These are phyloP conservation scores for Trypanosoma scelopori DNA, from an alignment of 208 protist species.

Conservation along the genomic window DNA sequence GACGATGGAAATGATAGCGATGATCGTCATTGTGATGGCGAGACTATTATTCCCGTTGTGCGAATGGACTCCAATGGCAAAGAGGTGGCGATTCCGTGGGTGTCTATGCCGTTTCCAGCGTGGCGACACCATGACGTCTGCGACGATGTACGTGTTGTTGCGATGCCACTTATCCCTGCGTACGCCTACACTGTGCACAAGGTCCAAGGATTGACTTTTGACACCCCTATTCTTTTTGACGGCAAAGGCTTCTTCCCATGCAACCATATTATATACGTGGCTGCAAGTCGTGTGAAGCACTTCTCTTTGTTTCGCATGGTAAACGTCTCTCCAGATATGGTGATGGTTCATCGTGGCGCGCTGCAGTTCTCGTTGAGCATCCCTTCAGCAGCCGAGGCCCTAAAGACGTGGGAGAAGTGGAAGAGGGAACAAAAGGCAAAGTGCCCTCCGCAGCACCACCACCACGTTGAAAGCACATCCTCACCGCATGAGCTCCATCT, in stretches of 20 bases:
- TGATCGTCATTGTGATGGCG: neutral
- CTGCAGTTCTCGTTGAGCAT: constrained; percentile 50
- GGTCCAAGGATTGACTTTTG: constrained; percentile 82
- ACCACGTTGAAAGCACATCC: neutral
- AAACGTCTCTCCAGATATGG: constrained; percentile 67
- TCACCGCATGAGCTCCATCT: constrained; percentile 10
- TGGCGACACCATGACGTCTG: constrained; percentile 38
- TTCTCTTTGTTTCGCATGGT: constrained; percentile 76
- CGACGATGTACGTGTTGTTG: constrained; percentile 31
- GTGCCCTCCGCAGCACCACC: neutral
- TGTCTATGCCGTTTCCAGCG: constrained; percentile 37
- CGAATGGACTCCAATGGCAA: constrained; percentile 61
- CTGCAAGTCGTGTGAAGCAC: constrained; percentile 70
- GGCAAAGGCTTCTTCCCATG: constrained; percentile 70
- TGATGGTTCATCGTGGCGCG: constrained; percentile 68
- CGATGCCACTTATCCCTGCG: constrained; percentile 76
- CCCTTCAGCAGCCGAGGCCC: constrained; percentile 28
- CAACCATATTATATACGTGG: constrained; percentile 88
- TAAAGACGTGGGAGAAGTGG: constrained; percentile 34
- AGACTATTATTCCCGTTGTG: constrained; percentile 58
- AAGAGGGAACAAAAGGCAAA: constrained; percentile 9
- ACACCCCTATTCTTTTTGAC: constrained; percentile 74
- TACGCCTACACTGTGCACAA: constrained; percentile 93
- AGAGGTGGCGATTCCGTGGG: constrained; percentile 77
- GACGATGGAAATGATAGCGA: neutral